Conservation (phyloP, 208 protist species). For the Wallacemonas collosoma region DNA sequence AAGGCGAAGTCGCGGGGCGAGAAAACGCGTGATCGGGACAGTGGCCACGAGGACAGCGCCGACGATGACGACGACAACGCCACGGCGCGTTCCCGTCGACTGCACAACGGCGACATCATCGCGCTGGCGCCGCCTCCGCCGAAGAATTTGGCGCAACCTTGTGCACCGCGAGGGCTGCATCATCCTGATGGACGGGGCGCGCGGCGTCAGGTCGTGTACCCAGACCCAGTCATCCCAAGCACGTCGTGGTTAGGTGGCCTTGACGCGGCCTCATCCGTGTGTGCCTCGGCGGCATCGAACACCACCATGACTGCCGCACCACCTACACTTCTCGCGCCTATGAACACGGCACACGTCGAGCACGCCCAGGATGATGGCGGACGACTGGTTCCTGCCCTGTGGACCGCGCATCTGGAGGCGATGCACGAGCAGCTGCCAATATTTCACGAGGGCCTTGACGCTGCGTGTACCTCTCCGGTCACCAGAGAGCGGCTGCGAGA, state of each 20-base stretch:
- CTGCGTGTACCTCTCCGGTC: no score
- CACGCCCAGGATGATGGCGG: no score
- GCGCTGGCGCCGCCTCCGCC: conserved; percentile 5
- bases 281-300: no score
- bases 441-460: no score
- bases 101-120: conserved; percentile 17
- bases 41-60: not conserved
- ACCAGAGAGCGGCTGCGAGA: no score
- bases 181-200: not conserved
- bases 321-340: no score
- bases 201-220: conserved; percentile 17
- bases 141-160: conserved; percentile 7
- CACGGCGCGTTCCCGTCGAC: not conserved
- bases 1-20: not conserved
- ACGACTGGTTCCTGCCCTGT: no score
- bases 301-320: no score
- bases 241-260: not conserved
- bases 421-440: no score
- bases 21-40: not conserved
- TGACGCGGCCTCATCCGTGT: not conserved
- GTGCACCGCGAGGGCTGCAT: conserved; percentile 1
- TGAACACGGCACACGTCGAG: no score
- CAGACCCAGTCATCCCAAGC: conserved; percentile 10
- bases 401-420: no score
- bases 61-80: not conserved